Evolutionary conservation across 2,329 filamentous ascomycete genomes (phyloP).

Genomic region (Aspergillus nomiae): DNA sequence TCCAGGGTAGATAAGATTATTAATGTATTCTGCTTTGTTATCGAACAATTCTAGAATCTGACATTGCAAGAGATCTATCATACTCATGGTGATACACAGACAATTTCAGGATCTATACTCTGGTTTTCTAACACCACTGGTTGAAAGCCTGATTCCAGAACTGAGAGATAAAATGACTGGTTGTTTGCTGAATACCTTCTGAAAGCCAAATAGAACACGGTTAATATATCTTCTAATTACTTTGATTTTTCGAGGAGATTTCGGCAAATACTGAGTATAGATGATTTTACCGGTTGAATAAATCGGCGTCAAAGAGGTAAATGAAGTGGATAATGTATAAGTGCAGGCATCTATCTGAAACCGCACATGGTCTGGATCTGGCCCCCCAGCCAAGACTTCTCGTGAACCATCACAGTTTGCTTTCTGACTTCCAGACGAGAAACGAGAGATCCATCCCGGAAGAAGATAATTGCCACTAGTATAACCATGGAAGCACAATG

Average conservation of each 20-base stretch:
- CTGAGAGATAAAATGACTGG: neutral
- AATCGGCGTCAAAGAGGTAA: neutral
- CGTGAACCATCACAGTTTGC: constrained; percentile 3
- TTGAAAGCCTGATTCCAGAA: neutral
- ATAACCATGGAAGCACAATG: neutral
- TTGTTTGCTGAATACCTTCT: too few relatives aligned
- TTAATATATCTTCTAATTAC: neutral
- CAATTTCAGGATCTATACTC: too few relatives aligned
- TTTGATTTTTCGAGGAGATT: neutral
- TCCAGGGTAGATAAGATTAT: neutral
- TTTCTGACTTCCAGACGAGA: neutral
- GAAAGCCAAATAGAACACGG: neutral
- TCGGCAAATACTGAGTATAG: neutral
- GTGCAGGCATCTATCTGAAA: neutral
- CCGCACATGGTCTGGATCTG: neutral
- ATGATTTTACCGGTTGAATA: neutral
- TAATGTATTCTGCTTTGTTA: neutral
- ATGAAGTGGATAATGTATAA: neutral
- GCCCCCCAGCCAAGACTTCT: neutral
- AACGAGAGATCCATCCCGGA: neutral
- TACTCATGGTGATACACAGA: neutral
- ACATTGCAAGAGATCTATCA: neutral
- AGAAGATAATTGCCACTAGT: neutral
- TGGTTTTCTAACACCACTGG: neutral
- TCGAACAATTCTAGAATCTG: neutral